Evolutionary conservation across 495 filamentous ascomycete species (phyloP), one percentile per base, ranked within the genome.

Genomic region (Penicillium subrubescens): DNA sequence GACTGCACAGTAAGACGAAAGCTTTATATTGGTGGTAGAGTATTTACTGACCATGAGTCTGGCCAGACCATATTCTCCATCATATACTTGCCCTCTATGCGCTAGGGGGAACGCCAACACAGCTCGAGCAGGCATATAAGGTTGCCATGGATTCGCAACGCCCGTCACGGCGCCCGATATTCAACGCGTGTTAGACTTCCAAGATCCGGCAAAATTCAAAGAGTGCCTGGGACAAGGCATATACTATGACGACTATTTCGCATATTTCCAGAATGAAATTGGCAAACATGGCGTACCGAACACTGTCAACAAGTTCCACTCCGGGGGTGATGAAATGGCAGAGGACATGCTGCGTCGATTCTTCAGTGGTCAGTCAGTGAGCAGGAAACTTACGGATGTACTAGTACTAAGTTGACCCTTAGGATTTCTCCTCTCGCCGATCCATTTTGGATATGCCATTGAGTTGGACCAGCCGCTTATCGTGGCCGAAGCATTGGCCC

Each of bases 391-490:
- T 27, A 33, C 5, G 31, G 31, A 33, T 33, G 8, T 4, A 17
- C 10, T 8, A 37, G n/a, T 43, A 21, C 2, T 39, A 14, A 35
- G 11, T 27, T 17, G 4, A 21, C 33, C 17, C 1, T 50, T 67
- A 65, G 77, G 75, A 3, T 60, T 70, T 4, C 68, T 70, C 33
- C 78, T 79, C 63, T 73, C 78, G 3, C 57, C 79, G 46, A 81
- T 81, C 59, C 78, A 79, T 57, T 54, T 81, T 2, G 76, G 72
- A 35, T 71, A 77, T 46, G 78, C 71, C 29, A 63, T 81, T 43
- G 78, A 81, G 60, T 81, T 79, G 59, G 61, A 74, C 8, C 76
- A 74, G 60, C 73, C 78, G 2, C 61, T 66, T 21, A 65, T 81
- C 31, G 66, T 73, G 2, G 78, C 76, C 14, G 78, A 81, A 59